Base-by-base conservation (phyloP, 441 rosid genomes). In the Pelargonium citronellum region DNA sequence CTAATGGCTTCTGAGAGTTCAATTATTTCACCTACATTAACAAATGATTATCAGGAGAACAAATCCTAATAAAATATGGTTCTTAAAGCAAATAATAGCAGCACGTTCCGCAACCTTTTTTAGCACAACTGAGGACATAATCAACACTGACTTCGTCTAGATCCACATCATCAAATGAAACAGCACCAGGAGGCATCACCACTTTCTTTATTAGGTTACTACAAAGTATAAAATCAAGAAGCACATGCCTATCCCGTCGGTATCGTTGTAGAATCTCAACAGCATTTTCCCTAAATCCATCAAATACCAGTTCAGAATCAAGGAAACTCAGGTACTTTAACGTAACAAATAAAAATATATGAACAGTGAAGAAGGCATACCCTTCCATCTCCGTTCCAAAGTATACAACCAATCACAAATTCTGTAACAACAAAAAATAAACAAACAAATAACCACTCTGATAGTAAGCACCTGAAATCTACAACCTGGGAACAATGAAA, bases 91-190 rank as follows among this genome's bases (percentile, higher is more conserved):
- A 30, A 30, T 30, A 30, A 30, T 30, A 30, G 37, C 37, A 30
- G 37, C 37, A 3, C 37, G 6, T 30, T 30, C 37, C 37, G 0
- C 37, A 30, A 30, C 99, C 99, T 87, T 85, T 89, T 79, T 89
- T 89, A 76, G 91, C 92, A 71, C 98, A 90, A 75, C 80, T 82
- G 55, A 95, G 95, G 70, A 91, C 98, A 76, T 82, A 85, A 83
- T 95, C 99, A 17, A 90, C 93, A 81, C 99, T 92, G 81, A 95
- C 96, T 95, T 92, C 98, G 78, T 95, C 98, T 37, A 95, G 87
- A 88, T 95, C 98, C 61, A 95, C 98, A 71, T 95, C 99, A 77
- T 92, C 99, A 1, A 95, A 82, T 39, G 97, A 88, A 51, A 92
- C 95, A 0, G 99, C 98, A 19, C 99, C 99, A 67, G 99, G 98